Evolutionary conservation across 2,329 filamentous ascomycete genomes (phyloP).

Genomic region (Fusarium aywerte): DNA sequence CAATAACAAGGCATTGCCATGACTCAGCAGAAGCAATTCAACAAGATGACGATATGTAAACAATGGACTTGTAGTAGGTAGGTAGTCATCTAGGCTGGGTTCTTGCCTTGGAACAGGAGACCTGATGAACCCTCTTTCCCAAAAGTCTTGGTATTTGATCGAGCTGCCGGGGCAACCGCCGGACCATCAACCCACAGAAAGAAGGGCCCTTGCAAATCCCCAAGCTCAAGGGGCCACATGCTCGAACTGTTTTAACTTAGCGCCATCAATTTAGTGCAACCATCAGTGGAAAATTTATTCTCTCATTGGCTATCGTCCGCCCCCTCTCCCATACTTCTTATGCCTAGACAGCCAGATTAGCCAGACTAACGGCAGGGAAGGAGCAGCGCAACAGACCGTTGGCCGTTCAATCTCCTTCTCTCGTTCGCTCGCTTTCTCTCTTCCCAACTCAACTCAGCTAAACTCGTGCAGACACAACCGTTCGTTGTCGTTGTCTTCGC

Average conservation of each 20-base stretch:
- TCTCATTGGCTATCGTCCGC: slow-evolving; percentile 28
- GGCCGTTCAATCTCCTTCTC: slow-evolving; percentile 32
- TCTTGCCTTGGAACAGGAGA: slow-evolving; percentile 21
- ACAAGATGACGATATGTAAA: neutral
- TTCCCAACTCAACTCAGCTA: slow-evolving; percentile 12
- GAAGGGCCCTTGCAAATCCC: slow-evolving; percentile 14
- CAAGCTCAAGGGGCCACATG: slow-evolving; percentile 28
- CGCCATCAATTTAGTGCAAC: slow-evolving; percentile 19
- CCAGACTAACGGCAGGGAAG: slow-evolving; percentile 39
- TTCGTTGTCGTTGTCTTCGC: slow-evolving; percentile 31
- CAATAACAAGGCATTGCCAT: neutral
- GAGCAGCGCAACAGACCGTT: slow-evolving; percentile 34
- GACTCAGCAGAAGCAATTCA: neutral
- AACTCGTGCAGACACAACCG: slow-evolving; percentile 26
- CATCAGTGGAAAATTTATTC: slow-evolving; percentile 7
- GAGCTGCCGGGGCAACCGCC: slow-evolving; percentile 39
- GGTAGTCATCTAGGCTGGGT: no score
- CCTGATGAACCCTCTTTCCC: slow-evolving; percentile 6
- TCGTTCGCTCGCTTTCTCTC: slow-evolving; percentile 16
- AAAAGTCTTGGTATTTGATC: slow-evolving; percentile 22
- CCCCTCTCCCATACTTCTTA: slow-evolving; percentile 29
- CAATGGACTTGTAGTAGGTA: neutral
- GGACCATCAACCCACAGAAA: slow-evolving; percentile 21
- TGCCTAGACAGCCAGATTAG: slow-evolving; percentile 8
- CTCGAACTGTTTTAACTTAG: slow-evolving; percentile 28